Conservation (phyloP, 495 filamentous ascomycete species). For the Penicillium fimorum region DNA sequence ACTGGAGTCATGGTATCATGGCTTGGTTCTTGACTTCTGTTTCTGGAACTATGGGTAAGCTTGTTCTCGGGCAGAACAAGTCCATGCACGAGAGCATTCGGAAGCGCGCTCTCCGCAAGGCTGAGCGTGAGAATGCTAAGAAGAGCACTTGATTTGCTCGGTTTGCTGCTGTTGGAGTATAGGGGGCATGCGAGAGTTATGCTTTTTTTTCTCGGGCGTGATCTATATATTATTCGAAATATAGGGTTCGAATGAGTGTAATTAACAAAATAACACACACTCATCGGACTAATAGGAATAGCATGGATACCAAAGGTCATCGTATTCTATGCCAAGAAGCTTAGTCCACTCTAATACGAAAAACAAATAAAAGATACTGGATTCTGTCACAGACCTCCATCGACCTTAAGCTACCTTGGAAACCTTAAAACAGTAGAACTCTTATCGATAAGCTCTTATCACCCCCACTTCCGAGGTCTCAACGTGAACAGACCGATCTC, state of each 20-base stretch:
- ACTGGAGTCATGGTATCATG: slow-evolving; percentile 86
- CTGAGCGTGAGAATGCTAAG: slow-evolving; percentile 66
- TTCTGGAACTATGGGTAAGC: slow-evolving; percentile 60
- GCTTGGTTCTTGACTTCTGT: slow-evolving; percentile 78
- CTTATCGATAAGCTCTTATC: slow-evolving; percentile 5
- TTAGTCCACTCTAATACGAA: too few relatives aligned
- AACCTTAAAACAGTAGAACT: background rate
- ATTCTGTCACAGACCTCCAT: background rate
- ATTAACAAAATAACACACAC: background rate
- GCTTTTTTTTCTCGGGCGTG: background rate
- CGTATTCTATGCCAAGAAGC: background rate
- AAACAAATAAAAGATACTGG: background rate
- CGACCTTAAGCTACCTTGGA: too few relatives aligned
- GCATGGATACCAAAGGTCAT: background rate
- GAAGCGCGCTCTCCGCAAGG: slow-evolving; percentile 84
- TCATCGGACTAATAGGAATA: background rate
- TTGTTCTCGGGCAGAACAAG: slow-evolving; percentile 66
- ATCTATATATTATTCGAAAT: background rate
- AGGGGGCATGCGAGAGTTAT: background rate
- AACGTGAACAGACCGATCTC: background rate
- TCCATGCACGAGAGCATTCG: slow-evolving; percentile 85
- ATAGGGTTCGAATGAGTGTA: background rate
- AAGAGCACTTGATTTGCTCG: slow-evolving; percentile 37
- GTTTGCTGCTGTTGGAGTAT: background rate
- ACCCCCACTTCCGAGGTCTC: background rate